A percentile compares a stretch with the other conserved stretches of the same genome.
phyloP scores from a whole-genome alignment of 768 basidiomycete genomes.

The Phaeotremella fagi region DNA sequence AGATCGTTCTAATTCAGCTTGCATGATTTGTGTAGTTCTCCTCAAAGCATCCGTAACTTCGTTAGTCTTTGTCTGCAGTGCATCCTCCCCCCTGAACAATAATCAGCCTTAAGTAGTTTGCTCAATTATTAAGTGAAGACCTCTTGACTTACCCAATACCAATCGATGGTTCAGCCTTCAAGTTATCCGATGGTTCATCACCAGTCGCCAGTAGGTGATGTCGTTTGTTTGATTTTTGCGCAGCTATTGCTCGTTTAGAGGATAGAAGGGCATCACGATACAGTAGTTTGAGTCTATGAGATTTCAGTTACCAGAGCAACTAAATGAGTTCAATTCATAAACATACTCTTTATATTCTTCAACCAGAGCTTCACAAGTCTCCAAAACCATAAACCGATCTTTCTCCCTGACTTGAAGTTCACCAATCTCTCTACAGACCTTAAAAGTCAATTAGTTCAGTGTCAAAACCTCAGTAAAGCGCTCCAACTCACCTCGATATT shows the following conservation, averaged over 20 bases:
- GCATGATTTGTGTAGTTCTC: constrained; percentile 79
- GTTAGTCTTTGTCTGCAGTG: constrained; percentile 79
- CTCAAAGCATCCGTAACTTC: constrained; percentile 83
- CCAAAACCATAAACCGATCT: neutral
- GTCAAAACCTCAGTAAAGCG: too few relatives aligned
- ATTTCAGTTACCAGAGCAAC: too few relatives aligned
- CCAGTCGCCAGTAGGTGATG: constrained; percentile 63
- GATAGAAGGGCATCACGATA: constrained; percentile 63
- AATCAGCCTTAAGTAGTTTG: neutral
- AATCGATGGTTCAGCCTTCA: constrained; percentile 50
- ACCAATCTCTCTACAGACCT: constrained; percentile 9
- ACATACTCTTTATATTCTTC: constrained; percentile 13
- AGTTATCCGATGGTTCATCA: constrained; percentile 4
- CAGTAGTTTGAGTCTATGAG: constrained; percentile 58
- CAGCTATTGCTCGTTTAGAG: constrained; percentile 71
- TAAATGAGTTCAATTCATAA: neutral
- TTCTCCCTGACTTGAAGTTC: neutral
- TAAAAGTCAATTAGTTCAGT: neutral
- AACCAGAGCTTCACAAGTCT: constrained; percentile 4
- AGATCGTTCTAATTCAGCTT: constrained; percentile 83
- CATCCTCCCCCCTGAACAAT: constrained; percentile 62
- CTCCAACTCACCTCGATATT: constrained; percentile 65
- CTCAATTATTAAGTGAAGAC: neutral
- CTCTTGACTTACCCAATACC: neutral
- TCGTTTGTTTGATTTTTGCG: constrained; percentile 57